phyloP scores from a whole-genome alignment of 208 protist species.

The Leishmania mexicana region DNA sequence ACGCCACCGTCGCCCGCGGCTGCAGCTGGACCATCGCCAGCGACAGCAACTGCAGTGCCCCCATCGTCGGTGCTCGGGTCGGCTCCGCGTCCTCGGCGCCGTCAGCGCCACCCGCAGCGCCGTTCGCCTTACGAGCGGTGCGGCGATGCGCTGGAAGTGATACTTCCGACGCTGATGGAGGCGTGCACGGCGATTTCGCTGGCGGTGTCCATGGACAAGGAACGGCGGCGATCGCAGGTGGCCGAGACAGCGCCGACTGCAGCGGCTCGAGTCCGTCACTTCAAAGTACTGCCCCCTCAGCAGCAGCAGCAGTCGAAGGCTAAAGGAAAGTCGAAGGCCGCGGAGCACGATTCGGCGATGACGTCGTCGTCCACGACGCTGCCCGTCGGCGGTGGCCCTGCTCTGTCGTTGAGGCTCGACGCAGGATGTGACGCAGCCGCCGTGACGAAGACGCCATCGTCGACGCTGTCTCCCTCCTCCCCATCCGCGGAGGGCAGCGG shows the following conservation, averaged over 20 bases:
- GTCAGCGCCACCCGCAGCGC: slow-evolving; percentile 25
- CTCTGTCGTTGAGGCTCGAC: slow-evolving; percentile 21
- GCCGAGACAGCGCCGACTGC: slow-evolving; percentile 1
- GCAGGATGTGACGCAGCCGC: slow-evolving; percentile 13
- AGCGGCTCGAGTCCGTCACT: slow-evolving; percentile 19
- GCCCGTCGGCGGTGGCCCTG: slow-evolving; percentile 8
- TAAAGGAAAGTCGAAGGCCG: slow-evolving; percentile 1
- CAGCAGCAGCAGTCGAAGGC: slow-evolving; percentile 18
- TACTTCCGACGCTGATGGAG: slow-evolving; percentile 42
- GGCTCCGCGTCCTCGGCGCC: slow-evolving; percentile 12
- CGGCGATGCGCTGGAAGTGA: slow-evolving; percentile 32
- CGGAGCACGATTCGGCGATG: not conserved
- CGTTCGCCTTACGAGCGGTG: slow-evolving; percentile 32
- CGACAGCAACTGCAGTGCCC: not conserved
- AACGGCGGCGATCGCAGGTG: slow-evolving; percentile 13
- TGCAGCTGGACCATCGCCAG: not conserved
- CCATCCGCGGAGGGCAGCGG: not conserved
- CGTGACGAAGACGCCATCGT: not conserved
- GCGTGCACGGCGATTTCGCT: slow-evolving; percentile 25
- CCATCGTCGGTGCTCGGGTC: not conserved
- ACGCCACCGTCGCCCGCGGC: not conserved
- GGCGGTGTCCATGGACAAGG: slow-evolving; percentile 35
- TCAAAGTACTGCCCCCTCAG: slow-evolving; percentile 12
- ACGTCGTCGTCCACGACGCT: not conserved
- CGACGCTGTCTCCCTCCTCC: not conserved